Conservation (phyloP, 306 rosid genomes). For the Vigna angularis region DNA sequence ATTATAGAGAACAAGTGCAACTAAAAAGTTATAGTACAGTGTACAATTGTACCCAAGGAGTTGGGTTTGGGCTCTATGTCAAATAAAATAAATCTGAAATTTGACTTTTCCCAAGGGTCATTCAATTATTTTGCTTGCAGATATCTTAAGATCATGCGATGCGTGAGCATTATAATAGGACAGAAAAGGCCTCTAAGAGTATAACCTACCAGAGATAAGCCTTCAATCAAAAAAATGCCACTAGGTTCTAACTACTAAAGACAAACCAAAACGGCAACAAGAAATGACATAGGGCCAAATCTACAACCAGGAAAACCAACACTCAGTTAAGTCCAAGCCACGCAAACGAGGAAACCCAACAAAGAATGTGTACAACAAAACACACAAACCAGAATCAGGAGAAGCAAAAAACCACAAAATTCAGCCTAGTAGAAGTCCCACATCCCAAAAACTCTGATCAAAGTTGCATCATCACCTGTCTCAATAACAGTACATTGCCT, state of each 20-base stretch:
- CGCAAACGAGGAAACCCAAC: constrained; percentile 22
- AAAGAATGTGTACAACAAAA: neutral
- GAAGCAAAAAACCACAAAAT: constrained; percentile 13
- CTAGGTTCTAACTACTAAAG: constrained; percentile 1
- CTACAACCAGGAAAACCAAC: constrained; percentile 4
- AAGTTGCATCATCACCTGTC: constrained; percentile 8
- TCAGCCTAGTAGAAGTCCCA: neutral
- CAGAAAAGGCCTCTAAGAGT: neutral
- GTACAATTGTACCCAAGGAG: neutral
- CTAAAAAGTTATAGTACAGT: neutral
- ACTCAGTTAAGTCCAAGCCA: neutral
- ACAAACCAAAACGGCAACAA: constrained; percentile 5
- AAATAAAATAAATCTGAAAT: neutral
- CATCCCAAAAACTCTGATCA: neutral
- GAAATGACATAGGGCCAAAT: neutral
- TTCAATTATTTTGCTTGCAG: neutral
- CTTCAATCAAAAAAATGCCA: neutral
- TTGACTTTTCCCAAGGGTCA: neutral
- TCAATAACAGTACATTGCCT: neutral
- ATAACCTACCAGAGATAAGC: neutral
- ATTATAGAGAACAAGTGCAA: neutral
- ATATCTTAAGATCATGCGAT: neutral
- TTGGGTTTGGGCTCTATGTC: neutral
- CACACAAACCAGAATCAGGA: constrained; percentile 5
- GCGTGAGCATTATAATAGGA: neutral